These are phyloP conservation scores for Dictyostelium discoideum DNA, from an alignment of 78 protist species.

Conservation along the genomic window dicty_2.7 NC_007089.4:2164001-2164500, in stretches of 20 bases:
- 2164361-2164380: not conserved
- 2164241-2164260: constrained; percentile 12
- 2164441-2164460: no score
- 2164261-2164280: constrained; percentile 7
- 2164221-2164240: not conserved
- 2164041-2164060: not conserved
- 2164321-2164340: not conserved
- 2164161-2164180: not conserved
- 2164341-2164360: not conserved
- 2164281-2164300: not conserved
- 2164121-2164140: not conserved
- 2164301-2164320: not conserved
- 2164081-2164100: not conserved
- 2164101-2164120: not conserved
- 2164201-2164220: not conserved
- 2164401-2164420: not conserved
- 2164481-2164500: not conserved
- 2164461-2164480: not conserved
- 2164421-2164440: no score
- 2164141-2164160: not conserved
- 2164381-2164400: not conserved
- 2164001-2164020: constrained; percentile 17
- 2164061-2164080: not conserved
- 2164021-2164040: not conserved
- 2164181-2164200: not conserved